Conservation (phyloP, 2,329 filamentous ascomycete genomes). For the Aspergillus intermedius region DNA sequence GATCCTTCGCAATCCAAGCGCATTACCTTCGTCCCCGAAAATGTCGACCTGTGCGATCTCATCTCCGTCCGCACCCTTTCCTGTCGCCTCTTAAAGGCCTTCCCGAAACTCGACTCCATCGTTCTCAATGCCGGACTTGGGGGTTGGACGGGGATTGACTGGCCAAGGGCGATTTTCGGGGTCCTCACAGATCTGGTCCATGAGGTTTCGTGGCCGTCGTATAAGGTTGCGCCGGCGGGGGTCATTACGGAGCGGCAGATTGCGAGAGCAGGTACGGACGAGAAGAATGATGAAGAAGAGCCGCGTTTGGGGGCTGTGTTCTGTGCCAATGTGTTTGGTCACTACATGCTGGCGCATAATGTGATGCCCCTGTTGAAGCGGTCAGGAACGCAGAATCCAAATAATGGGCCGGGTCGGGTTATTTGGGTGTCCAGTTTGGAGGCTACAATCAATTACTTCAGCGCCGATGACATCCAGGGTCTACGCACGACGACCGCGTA, state of each 20-base stretch:
- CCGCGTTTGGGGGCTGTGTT: conserved; percentile 74
- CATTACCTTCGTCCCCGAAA: conserved; percentile 50
- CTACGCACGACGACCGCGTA: conserved; percentile 61
- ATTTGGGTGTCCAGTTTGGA: conserved; percentile 87
- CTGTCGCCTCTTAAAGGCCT: conserved; percentile 40
- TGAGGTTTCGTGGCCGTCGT: conserved; percentile 68
- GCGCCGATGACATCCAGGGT: conserved; percentile 68
- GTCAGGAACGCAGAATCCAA: conserved; percentile 20
- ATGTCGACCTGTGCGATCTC: conserved; percentile 52
- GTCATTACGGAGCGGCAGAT: conserved; percentile 51
- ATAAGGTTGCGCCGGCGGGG: conserved; percentile 60
- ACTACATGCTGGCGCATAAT: conserved; percentile 81
- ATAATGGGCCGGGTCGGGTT: conserved; percentile 54
- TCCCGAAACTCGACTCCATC: conserved; percentile 69
- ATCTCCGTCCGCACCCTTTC: conserved; percentile 50
- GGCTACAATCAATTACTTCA: conserved; percentile 52
- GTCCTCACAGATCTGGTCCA: conserved; percentile 59
- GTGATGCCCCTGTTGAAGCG: conserved; percentile 66
- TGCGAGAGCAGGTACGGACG: conserved; percentile 23
- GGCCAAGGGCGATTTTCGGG: conserved; percentile 51
- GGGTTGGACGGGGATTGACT: conserved; percentile 76
- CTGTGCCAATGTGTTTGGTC: conserved; percentile 87
- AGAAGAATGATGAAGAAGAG: conserved; percentile 19
- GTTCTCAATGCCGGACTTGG: conserved; percentile 86
- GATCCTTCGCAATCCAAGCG: conserved; percentile 35